Evolutionary conservation across 1,284 basidiomycete genomes (phyloP), one percentile per base, ranked within the genome.

Genomic region (Cryptococcus maquisensis): DNA sequence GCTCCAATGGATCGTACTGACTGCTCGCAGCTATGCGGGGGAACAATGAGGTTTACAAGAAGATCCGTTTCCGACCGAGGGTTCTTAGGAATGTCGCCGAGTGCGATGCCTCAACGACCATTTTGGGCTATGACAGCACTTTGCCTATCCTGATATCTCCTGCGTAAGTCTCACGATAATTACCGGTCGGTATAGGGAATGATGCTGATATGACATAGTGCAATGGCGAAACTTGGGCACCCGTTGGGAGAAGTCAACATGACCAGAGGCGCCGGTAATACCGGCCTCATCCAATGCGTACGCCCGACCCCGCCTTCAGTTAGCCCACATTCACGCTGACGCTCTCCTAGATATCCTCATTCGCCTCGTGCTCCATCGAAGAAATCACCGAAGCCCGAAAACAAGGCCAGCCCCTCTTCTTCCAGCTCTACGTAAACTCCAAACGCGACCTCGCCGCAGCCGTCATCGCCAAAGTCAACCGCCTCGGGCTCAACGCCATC

Each of bases 221-320:
- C 90, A 4, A 84, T 94, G 60, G 91, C 90, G n/a, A 87, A 87
- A 66, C 80, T 95, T 3, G 91, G 91, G 1, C 92, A 96, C 69
- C 92, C 92, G 2, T 77, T 84, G 77, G 91, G 91, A 16, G 92
- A 96, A 76, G 79, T 82, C 43, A 94, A 93, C 74, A 84, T 95
- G 55, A 88, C 88, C 2, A 80, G 80, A 46, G 92, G 86, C 2
- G 85, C 86, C 5, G 83, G 81, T n/a, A 78, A 80, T 47, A 81
- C 83, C 2, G 82, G 83, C 24, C 86, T 93, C 58, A 86, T 92
- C 48, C 91, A 95, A 69, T 90, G 90, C 81, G 87, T 79, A 49
- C 60, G 75, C 66, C 35, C 38, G 13, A 15, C 15, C 10, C 8
- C n/a, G n/a, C n/a, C 12, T 26, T 36, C n/a, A 10, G 8, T 16